These are phyloP conservation scores for Trichosporon coremiiforme DNA, from an alignment of 1,284 basidiomycete species.

Conservation along the genomic window DNA sequence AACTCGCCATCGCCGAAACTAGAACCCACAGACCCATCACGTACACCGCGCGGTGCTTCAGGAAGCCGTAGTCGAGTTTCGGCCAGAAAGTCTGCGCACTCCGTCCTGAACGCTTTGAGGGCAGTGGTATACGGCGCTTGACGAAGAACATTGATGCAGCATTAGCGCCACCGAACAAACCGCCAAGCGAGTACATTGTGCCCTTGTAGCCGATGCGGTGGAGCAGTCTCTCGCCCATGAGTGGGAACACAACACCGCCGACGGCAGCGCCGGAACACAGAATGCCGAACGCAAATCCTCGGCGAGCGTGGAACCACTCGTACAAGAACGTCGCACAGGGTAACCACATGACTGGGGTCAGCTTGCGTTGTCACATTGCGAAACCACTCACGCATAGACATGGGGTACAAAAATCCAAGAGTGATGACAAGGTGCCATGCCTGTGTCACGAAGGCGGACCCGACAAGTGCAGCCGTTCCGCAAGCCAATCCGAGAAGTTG, in stretches of 20 bases:
- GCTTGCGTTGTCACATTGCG: background rate
- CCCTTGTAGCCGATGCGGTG: constrained; percentile 48
- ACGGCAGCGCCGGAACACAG: constrained; percentile 43
- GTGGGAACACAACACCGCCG: constrained; percentile 52
- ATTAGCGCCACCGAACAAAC: constrained; percentile 41
- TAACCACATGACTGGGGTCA: constrained; percentile 44
- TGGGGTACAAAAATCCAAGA: constrained; percentile 49
- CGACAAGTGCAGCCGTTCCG: constrained; percentile 15
- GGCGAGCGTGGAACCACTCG: constrained; percentile 49
- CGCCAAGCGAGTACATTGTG: constrained; percentile 47
- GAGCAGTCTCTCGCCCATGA: constrained; percentile 46
- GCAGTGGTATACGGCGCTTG: constrained; percentile 46
- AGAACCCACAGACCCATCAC: constrained; percentile 44
- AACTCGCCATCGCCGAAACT: constrained; percentile 49
- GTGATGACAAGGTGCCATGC: constrained; percentile 54
- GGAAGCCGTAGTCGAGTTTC: constrained; percentile 38
- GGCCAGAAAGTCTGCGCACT: constrained; percentile 7
- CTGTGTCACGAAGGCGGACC: constrained; percentile 29
- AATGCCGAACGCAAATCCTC: constrained; percentile 42
- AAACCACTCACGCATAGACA: constrained; percentile 41
- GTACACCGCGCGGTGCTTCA: constrained; percentile 37
- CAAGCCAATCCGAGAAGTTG: constrained; percentile 21
- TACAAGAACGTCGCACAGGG: constrained; percentile 51
- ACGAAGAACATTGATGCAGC: constrained; percentile 43
- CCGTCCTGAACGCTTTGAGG: constrained; percentile 14